Evolutionary conservation across 139 green algal genomes (phyloP).

Genomic region (Chlamydomonas sp.): DNA sequence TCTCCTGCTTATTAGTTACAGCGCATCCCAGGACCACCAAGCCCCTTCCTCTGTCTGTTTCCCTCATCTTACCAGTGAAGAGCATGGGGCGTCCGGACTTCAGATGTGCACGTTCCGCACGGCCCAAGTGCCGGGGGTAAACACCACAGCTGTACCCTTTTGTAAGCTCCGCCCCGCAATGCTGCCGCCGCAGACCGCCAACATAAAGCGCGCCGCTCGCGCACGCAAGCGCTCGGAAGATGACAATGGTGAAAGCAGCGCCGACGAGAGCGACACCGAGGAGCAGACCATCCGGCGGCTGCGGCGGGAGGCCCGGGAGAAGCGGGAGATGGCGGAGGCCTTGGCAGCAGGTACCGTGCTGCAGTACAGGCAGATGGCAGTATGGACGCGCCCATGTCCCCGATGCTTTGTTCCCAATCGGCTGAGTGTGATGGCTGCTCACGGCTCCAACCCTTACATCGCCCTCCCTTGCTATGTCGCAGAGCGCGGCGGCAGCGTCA

Average conservation of each 20-base stretch:
- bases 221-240: background rate
- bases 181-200: background rate
- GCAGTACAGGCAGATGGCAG: no score
- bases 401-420: no score
- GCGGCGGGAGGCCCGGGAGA: slow-evolving; percentile 8
- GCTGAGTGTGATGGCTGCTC: no score
- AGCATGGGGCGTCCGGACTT: no score
- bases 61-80: no score
- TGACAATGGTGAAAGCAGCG: background rate
- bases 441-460: no score
- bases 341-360: background rate
- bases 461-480: no score
- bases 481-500: no score
- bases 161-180: background rate
- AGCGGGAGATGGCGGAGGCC: background rate
- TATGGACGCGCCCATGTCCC: no score
- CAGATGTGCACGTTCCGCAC: no score
- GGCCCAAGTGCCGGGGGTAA: background rate
- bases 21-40: background rate
- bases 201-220: background rate
- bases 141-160: background rate
- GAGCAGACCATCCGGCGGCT: slow-evolving; percentile 14
- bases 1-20: no score
- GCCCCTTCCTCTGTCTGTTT: no score
- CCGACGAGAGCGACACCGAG: slow-evolving; percentile 30